phyloP scores from a whole-genome alignment of 2,329 filamentous ascomycete genomes.

The Cordyceps tenuipes region DNA sequence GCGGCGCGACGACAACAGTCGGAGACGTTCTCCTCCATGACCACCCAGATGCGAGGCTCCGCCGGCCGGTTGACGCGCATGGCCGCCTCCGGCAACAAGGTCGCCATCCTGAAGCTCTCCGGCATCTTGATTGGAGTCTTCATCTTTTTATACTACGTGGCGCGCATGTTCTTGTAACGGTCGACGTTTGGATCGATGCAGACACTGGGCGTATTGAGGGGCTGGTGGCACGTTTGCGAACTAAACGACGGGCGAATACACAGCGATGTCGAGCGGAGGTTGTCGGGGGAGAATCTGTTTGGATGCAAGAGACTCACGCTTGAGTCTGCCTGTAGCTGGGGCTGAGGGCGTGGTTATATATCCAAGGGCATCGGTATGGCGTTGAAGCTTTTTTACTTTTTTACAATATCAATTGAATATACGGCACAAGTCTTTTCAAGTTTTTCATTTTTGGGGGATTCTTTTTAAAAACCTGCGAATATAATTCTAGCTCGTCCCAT shows the following conservation, averaged over 20 bases:
- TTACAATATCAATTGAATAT: not conserved
- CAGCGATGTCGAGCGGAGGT: too few relatives aligned
- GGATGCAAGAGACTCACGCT: not conserved
- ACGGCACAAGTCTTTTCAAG: not conserved
- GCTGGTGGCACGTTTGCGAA: too few relatives aligned
- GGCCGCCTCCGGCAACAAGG: constrained; percentile 83
- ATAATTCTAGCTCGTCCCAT: not conserved
- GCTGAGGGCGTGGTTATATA: not conserved
- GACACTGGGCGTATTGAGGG: not conserved
- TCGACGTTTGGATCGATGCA: not conserved
- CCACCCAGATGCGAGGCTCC: constrained; percentile 72
- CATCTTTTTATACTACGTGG: constrained; percentile 66
- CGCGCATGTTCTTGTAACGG: constrained; percentile 53
- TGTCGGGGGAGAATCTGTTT: too few relatives aligned
- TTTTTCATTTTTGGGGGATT: not conserved
- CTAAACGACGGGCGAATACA: too few relatives aligned
- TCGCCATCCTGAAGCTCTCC: constrained; percentile 82
- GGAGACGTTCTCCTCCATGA: constrained; percentile 87
- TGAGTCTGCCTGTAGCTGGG: not conserved
- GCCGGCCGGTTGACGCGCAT: constrained; percentile 77
- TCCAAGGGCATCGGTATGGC: constrained; percentile 5
- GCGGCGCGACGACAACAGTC: constrained; percentile 47
- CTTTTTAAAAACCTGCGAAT: not conserved
- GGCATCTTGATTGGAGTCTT: constrained; percentile 70
- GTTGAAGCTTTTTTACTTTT: not conserved